Evolutionary conservation across 768 basidiomycete species (phyloP), one percentile per base, ranked within the genome.

Genomic region (Termitomyces titanicus): DNA sequence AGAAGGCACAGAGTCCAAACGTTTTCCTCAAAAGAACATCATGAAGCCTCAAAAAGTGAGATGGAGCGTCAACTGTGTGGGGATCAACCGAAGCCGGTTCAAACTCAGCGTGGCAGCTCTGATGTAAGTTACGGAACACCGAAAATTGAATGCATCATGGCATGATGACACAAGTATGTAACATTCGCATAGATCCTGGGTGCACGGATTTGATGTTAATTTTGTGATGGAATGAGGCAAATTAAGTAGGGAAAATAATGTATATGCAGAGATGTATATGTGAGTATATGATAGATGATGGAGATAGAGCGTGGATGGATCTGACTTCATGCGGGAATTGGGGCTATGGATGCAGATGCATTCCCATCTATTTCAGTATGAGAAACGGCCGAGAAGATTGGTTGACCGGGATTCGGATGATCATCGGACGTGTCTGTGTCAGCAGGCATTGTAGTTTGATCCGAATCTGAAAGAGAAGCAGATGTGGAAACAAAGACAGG

Each of bases 101-200:
- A 57, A 59, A 62, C 61, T 62, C 61, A 54, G 61, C 37, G 51
- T 56, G 56, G 38, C 37, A 51, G 25, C 31, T 47, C 49, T 57
- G 57, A 55, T 55, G 38, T 11, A n/a, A 34, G 3, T 25, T 25
- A 34, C 34, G 34, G 12, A 22, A 47, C 34, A 33, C 47, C 22
- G 22, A 24, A 25, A n/a, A n/a, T 48, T 9, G 33, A 11, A 47
- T n/a, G 34, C 34, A 37, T 48, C 34, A 48, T 31, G 18, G 27
- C n/a, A 12, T 29, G 50, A 34, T 43, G 40, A 51, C 7, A 42
- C 22, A 42, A 27, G 15, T n/a, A n/a, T n/a, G n/a, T 51, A 42
- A 34, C 40, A 25, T 18, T 34, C 40, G 15, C n/a, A 27, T n/a
- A 57, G 59, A 60, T 60, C 55, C 55, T 38, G 55, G 15, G 46